phyloP scores from a whole-genome alignment of 2,329 filamentous ascomycete species.

The Aspergillus melleus region DNA sequence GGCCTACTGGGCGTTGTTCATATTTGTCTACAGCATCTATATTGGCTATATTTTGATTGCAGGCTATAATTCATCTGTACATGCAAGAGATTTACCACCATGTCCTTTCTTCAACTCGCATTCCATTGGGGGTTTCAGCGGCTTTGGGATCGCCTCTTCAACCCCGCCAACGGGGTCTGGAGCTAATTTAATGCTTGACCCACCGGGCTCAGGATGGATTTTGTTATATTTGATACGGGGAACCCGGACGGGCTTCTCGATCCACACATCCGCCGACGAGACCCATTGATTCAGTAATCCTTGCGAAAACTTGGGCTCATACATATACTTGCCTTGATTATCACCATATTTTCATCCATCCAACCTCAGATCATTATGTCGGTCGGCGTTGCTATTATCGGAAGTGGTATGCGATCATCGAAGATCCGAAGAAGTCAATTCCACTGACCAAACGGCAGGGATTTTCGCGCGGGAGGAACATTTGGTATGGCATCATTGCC shows the following conservation, averaged over 20 bases:
- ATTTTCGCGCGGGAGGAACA: constrained; percentile 61
- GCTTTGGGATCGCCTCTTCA: background rate
- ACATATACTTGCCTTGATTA: background rate
- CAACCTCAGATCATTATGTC: constrained; percentile 25
- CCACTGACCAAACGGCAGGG: constrained; percentile 31
- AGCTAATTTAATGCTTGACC: constrained; percentile 10
- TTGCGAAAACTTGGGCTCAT: background rate
- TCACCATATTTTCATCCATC: background rate
- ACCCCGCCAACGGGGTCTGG: constrained; percentile 9
- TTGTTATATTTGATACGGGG: background rate
- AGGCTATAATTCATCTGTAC: background rate
- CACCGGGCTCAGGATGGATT: constrained; percentile 1
- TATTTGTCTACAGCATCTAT: background rate
- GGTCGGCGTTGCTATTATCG: constrained; percentile 54
- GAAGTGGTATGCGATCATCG: constrained; percentile 43
- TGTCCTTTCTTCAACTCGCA: background rate
- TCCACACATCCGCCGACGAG: background rate
- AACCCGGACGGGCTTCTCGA: background rate
- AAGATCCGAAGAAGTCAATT: background rate
- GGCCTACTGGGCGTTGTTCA: background rate
- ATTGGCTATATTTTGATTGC: background rate
- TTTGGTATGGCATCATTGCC: constrained; percentile 36
- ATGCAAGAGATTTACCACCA: background rate
- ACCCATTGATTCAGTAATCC: background rate
- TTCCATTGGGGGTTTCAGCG: background rate